A percentile compares a stretch with the other conserved stretches of the same genome.
Evolutionary conservation across 306 rosid species (phyloP).

Genomic region (Begonia fuchsioides): DNA sequence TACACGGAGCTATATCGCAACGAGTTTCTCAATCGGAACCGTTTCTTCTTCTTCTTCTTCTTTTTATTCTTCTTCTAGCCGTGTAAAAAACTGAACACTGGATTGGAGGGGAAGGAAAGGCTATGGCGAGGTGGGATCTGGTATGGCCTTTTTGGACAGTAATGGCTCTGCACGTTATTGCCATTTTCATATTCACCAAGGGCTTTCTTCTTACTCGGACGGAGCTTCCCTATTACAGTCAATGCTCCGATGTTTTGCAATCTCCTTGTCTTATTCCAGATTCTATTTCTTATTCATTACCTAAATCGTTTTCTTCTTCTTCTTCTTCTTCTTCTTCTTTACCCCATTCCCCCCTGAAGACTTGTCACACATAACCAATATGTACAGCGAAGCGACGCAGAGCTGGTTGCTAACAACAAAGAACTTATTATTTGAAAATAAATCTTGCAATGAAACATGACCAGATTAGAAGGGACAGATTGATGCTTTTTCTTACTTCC

Average conservation of each 20-base stretch:
- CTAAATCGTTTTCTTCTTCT: constrained; percentile 1
- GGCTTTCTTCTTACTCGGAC: constrained; percentile 88
- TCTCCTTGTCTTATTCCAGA: constrained; percentile 41
- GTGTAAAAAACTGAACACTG: constrained; percentile 5
- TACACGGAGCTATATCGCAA: too few relatives aligned
- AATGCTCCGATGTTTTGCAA: constrained; percentile 45
- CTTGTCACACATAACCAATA: constrained; percentile 35
- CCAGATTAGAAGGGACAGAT: constrained; percentile 54
- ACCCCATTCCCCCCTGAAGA: constrained; percentile 74
- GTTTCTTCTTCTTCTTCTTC: too few relatives aligned
- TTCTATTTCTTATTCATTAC: constrained; percentile 4
- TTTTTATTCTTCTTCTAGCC: not conserved
- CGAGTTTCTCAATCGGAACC: not conserved
- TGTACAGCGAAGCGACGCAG: constrained; percentile 52
- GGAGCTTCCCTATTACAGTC: constrained; percentile 72
- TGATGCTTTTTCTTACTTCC: constrained; percentile 48
- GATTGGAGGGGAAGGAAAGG: constrained; percentile 1
- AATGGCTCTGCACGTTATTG: constrained; percentile 38
- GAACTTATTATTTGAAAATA: constrained; percentile 23
- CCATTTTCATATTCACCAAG: constrained; percentile 53
- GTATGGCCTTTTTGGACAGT: constrained; percentile 54
- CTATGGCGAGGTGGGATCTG: constrained; percentile 21
- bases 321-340: constrained; percentile 43
- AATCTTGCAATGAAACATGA: constrained; percentile 22
- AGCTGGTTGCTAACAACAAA: constrained; percentile 42